Evolutionary conservation across 495 filamentous ascomycete genomes (phyloP), one percentile per base, ranked within the genome.

Genomic region (Talaromyces ruber): DNA sequence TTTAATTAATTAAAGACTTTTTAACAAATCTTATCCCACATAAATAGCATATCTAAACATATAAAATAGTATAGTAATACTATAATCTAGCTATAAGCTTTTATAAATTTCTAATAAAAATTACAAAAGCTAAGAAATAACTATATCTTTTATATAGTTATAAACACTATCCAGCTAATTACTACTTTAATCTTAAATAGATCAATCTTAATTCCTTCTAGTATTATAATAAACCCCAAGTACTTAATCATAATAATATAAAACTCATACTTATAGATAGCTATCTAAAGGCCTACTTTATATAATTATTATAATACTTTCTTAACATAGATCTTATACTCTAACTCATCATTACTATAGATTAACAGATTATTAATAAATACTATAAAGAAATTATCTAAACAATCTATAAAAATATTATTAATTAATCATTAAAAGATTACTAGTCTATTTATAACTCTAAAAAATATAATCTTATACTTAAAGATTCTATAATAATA

Each of bases 371-470:
- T 63, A 51, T 67, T 53, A 25, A 67, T 59, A 52, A 65, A 67
- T 11, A 51, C 30, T 39, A 53, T 63, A 56, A 58, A 65, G 26
- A 67, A n/a, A n/a, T n/a, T n/a, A n/a, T n/a, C n/a, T n/a, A n/a
- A n/a, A n/a, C n/a, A n/a, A n/a, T n/a, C n/a, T n/a, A 47, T 18
- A 39, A 68, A 60, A n/a, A 62, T 62, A 58, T 66, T 64, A 62
- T 68, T 68, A 61, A 66, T 66, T 62, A 62, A 66, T 18, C 59
- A 37, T 60, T 68, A 60, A 50, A 67, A 66, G 14, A 57, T 63
- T 28, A 26, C 26, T 56, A 60, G 30, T 21, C 34, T 52, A 62
- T 65, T 65, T 54, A 45, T 39, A 30, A 65, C 26, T 14, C 55
- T 60, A 56, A 65, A 64, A 18, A 45, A 45, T 45, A 60, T 51